A percentile compares a stretch with the other conserved stretches of the same genome.
phyloP scores from a whole-genome alignment of 257 asterid species.

The Rhazya stricta region DNA sequence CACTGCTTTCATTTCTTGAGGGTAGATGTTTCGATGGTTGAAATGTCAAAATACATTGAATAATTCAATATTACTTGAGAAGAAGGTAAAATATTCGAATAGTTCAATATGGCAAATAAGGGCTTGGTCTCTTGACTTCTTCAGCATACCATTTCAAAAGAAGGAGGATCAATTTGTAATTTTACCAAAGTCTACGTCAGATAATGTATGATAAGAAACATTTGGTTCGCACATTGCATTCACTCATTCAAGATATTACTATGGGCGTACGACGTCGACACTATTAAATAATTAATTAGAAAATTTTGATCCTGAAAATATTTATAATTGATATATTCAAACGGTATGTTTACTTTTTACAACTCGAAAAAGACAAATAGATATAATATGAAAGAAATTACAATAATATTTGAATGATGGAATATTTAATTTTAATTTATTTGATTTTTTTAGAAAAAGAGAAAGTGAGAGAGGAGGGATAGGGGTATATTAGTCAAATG shows the following conservation, averaged over 20 bases:
- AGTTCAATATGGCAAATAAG: neutral
- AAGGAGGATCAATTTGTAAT: neutral
- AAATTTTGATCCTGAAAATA: no score
- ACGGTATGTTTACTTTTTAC: no score
- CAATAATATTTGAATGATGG: no score
- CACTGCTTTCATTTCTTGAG: neutral
- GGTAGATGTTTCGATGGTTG: neutral
- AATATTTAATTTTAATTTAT: no score
- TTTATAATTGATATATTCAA: no score
- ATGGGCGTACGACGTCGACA: no score
- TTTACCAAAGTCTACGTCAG: neutral
- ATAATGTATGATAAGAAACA: neutral
- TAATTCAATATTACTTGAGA: neutral
- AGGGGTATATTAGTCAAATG: conserved; percentile 15
- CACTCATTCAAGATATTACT: neutral
- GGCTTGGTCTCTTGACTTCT: neutral
- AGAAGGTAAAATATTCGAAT: neutral
- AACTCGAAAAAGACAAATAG: no score
- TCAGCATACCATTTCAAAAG: neutral
- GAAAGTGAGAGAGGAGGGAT: neutral
- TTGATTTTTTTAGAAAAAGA: neutral
- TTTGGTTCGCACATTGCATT: neutral
- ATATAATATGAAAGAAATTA: no score
- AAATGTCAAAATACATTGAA: neutral
- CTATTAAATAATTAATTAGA: no score